Base-by-base conservation (phyloP, 192 early-diverging fungal genomes). In the Endogone sp. region DNA sequence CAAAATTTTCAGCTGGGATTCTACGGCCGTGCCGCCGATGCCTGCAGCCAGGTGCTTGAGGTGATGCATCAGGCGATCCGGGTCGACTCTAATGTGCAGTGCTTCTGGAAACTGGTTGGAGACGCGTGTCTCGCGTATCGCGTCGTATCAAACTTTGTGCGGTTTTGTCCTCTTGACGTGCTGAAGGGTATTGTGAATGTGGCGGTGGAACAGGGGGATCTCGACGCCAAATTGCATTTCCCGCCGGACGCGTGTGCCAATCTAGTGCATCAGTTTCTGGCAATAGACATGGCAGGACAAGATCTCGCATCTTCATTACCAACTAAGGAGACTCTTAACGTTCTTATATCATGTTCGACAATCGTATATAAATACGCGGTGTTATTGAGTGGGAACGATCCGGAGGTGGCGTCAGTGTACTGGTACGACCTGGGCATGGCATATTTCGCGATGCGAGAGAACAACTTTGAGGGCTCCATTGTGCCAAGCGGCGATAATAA, bases 21-120 rank as follows among this genome's bases (percentile, higher is more conserved):
- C 60, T 89, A 86, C 75, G 91, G 84, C 0, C 89, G 90, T 31
- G 79, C 79, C 24, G 84, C 84, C 16, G 88, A 89, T 26, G 83
- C 82, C 6, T 77, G 77, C 60, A 74, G 75, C 3, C 67, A 73
- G 23, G 88, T 84, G 8, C 69, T 91, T 4, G 55, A 72, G 13
- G 70, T 72, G 21, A 56, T 69, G 10, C 25, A 68, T 24, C 65
- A n/a, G 21, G 73, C 72, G 10, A 49, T 80, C 23, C 20, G 73
- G 10, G 56, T 37, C 11, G 67, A 81, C 44, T 27, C 28, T 9
- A 63, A 75, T 6, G 71, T 80, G 29, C 72, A 81, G 54, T 81
- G 78, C 54, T 71, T 83, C 16, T 91, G 90, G 90, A 86, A 90
- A 63, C 61, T 87, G 27, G 81, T 89, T 2, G 80, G 79, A 22